Base-by-base conservation (phyloP, 371 early-diverging fungal genomes). In the Mucor velutinosus region DNA sequence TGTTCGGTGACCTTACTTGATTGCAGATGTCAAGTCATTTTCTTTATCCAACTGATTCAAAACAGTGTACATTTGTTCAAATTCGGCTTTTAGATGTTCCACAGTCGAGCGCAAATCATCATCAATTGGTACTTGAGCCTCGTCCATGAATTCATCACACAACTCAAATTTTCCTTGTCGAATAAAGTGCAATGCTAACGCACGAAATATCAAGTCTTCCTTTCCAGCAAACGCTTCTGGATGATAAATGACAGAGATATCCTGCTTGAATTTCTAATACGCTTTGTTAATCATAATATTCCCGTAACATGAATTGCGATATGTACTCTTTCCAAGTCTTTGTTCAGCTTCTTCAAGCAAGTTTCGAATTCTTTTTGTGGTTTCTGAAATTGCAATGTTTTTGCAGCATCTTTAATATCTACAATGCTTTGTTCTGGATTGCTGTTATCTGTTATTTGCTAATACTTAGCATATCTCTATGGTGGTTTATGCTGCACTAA, bases 131-230 rank as follows among this genome's bases (percentile, higher is more conserved):
- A 79, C 70, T 59, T 67, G 80, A 63, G 87, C 82, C 73, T 84
- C 71, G 63, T 77, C 65, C 67, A 83, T 62, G 66, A 92, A 90
- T 11, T 80, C 71, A 29, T 90, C 86, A 23, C 88, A 93, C 19
- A 93, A 70, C 19, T 86, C 89, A 73, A 94, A 96, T 45, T 92
- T 85, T 19, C 97, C 97, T 74, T 95, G 90, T n/a, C 96, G 85
- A 35, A 96, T 85, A 70, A 97, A 93, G 64, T 96, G 96, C 65
- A 82, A 64, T 6, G 88, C 88, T 21, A 96, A 72, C 10, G 92
- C 81, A 27, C 79, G 81, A 45, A 81, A 73, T 37, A 96, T 67
- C 27, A 88, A 66, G 5, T 78, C 68, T 8, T 86, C 83, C 71
- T 92, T 91, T 43, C 84, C 82, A 30, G 83, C 86, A 66, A 94